phyloP scores from a whole-genome alignment of 768 basidiomycete genomes.

The Plicaturopsis crispa region DNA sequence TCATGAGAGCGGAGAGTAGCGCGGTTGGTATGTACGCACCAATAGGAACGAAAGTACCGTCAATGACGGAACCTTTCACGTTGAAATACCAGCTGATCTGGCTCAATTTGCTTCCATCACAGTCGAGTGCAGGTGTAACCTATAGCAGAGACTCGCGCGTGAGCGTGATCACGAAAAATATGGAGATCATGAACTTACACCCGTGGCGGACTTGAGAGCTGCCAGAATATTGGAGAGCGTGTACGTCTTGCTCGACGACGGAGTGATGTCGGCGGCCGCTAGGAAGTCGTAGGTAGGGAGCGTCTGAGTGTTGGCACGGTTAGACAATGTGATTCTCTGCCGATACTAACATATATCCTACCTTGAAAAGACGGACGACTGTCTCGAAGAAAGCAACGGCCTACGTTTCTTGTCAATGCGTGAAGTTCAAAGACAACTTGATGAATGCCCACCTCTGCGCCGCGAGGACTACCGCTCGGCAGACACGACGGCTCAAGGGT shows the following conservation, averaged over 20 bases:
- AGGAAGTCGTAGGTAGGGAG: conserved; percentile 76
- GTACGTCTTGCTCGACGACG: conserved; percentile 49
- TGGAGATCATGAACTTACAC: conserved; percentile 24
- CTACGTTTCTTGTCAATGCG: too few relatives aligned
- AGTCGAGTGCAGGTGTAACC: conserved; percentile 45
- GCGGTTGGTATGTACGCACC: too few relatives aligned
- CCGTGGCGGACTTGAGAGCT: conserved; percentile 49
- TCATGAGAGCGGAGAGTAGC: too few relatives aligned
- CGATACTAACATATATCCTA: too few relatives aligned
- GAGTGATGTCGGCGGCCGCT: conserved; percentile 62
- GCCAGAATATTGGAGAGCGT: conserved; percentile 43
- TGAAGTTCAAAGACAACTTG: too few relatives aligned
- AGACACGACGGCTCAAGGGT: conserved; percentile 54
- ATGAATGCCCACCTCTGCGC: too few relatives aligned
- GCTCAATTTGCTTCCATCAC: conserved; percentile 28
- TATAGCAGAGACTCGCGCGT: too few relatives aligned
- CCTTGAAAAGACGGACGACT: conserved; percentile 18
- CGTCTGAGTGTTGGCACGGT: conserved; percentile 23
- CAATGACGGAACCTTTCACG: conserved; percentile 55
- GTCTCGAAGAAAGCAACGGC: conserved; percentile 61
- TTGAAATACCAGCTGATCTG: conserved; percentile 59
- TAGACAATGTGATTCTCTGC: too few relatives aligned
- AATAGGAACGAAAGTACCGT: conserved; percentile 56
- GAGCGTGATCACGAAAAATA: too few relatives aligned
- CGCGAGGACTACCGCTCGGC: conserved; percentile 45